Base-by-base conservation (phyloP, 768 basidiomycete genomes). In the Kwoniella sp. region DNA sequence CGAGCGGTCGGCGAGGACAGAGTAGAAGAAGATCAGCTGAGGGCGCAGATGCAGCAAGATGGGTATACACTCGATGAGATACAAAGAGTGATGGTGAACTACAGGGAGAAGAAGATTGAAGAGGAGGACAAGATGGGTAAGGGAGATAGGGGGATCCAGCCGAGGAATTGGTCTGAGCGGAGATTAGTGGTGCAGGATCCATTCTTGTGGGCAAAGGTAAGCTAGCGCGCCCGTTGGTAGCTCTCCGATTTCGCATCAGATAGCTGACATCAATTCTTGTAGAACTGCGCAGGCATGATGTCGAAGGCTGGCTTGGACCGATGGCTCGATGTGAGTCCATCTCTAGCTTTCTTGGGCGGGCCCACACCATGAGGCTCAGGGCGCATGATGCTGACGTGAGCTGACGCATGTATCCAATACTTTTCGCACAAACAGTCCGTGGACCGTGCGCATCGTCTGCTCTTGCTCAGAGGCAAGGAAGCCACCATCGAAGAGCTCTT, bases 201-300 rank as follows among this genome's bases (percentile, higher is more conserved):
- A 20, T 80, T 80, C 66, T 59, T 80, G 31, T 75, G 76, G 68
- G 67, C 70, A 41, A 80, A 80, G 73, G 78, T 77, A 55, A 65
- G 73, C 58, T 38, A 20, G 9, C 30, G 25, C n/a, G n/a, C n/a
- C n/a, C n/a, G n/a, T n/a, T 37, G 61, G 7, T 28, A 48, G 55
- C 22, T 51, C 1, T 30, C 38, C 4, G 22, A 13, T 51, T n/a
- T 23, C 23, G 55, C 4, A 4, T 15, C 17, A 29, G n/a, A n/a
- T n/a, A 53, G 48, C 57, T 45, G 51, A 66, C 38, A 2, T 20
- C 12, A 3, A 5, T 37, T 12, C 1, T 17, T n/a, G n/a, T n/a
- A 71, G 70, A 71, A 71, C 48, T 71, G 70, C 45, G 66, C 70
- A 12, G 63, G 51, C 11, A 50, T 38, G 17, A 67, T 71, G 59